Percentiles rank a stretch among this genome's conserved stretches.
These are phyloP conservation scores for Saturnispora diversa DNA, from an alignment of 805 yeast genomes.

Conservation along the genomic window DNA sequence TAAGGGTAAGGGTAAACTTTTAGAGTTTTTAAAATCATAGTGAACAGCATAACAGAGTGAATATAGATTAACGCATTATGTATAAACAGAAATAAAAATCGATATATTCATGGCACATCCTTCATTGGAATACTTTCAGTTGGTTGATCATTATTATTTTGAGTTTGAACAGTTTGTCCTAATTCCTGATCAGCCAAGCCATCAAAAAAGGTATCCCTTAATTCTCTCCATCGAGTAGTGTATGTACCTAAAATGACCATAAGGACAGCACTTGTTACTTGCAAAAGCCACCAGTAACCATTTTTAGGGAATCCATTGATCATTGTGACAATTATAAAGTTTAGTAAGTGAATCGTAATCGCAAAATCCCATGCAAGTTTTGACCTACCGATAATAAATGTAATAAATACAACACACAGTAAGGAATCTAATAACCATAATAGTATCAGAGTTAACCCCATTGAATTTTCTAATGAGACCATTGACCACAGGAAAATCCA, in stretches of 20 bases:
- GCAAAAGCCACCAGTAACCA: conserved; percentile 80
- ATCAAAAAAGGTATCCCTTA: conserved; percentile 83
- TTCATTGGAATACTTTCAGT: conserved; percentile 7
- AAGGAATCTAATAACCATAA: conserved; percentile 82
- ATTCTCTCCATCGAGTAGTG: conserved; percentile 85
- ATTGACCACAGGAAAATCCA: conserved; percentile 80
- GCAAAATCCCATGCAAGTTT: conserved; percentile 97
- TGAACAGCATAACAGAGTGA: neutral
- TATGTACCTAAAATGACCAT: conserved; percentile 81
- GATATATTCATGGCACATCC: conserved; percentile 4
- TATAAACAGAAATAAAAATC: neutral
- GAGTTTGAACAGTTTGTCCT: conserved; percentile 26
- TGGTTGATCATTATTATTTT: neutral
- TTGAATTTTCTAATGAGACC: conserved; percentile 63
- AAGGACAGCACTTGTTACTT: conserved; percentile 54
- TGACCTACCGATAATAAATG: conserved; percentile 83
- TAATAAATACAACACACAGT: conserved; percentile 75
- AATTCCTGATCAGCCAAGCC: conserved; percentile 59
- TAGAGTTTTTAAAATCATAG: conserved; percentile 43
- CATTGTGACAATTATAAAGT: conserved; percentile 60
- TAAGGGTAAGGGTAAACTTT: conserved; percentile 61
- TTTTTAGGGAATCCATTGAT: conserved; percentile 63
- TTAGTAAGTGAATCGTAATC: conserved; percentile 79
- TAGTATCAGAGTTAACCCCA: conserved; percentile 66
- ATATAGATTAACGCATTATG: neutral